Conservation (phyloP, 805 yeast species). For the Spathaspora girioi region DNA sequence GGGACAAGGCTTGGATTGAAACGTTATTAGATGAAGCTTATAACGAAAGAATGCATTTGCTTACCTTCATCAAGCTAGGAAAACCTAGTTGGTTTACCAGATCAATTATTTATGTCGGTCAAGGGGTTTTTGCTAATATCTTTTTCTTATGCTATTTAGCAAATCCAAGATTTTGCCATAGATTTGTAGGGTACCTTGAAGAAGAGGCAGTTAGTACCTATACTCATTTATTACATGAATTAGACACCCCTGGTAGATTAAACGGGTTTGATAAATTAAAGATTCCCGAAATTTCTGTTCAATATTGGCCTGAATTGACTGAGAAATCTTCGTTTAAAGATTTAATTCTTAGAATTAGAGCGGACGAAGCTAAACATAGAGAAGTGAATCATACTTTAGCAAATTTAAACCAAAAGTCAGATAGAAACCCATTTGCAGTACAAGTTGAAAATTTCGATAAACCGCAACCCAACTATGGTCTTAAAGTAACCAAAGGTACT, state of each 20-base stretch:
- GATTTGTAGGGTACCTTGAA: slow-evolving; percentile 75
- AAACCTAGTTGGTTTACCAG: slow-evolving; percentile 59
- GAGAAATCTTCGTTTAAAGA: slow-evolving; percentile 54
- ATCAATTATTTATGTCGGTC: slow-evolving; percentile 54
- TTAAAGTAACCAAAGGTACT: slow-evolving; percentile 24
- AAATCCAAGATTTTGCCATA: slow-evolving; percentile 62
- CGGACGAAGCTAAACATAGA: slow-evolving; percentile 77
- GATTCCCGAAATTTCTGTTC: slow-evolving; percentile 58
- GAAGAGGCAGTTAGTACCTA: slow-evolving; percentile 75
- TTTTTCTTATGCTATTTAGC: slow-evolving; percentile 59
- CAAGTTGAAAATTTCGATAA: slow-evolving; percentile 31
- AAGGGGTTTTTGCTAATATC: slow-evolving; percentile 65
- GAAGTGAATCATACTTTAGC: slow-evolving; percentile 79
- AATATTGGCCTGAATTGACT: slow-evolving; percentile 57
- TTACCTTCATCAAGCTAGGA: slow-evolving; percentile 64
- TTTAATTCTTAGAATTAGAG: slow-evolving; percentile 58
- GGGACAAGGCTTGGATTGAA: slow-evolving; percentile 76
- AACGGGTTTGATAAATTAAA: slow-evolving; percentile 43
- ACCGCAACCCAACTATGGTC: slow-evolving; percentile 38
- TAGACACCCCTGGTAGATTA: slow-evolving; percentile 47
- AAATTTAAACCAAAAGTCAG: slow-evolving; percentile 48
- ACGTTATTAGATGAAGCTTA: slow-evolving; percentile 72
- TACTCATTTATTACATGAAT: slow-evolving; percentile 52
- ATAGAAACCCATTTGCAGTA: slow-evolving; percentile 66
- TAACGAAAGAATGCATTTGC: slow-evolving; percentile 73